Conservation (phyloP, 441 rosid genomes). For the Oxalis stricta region DNA sequence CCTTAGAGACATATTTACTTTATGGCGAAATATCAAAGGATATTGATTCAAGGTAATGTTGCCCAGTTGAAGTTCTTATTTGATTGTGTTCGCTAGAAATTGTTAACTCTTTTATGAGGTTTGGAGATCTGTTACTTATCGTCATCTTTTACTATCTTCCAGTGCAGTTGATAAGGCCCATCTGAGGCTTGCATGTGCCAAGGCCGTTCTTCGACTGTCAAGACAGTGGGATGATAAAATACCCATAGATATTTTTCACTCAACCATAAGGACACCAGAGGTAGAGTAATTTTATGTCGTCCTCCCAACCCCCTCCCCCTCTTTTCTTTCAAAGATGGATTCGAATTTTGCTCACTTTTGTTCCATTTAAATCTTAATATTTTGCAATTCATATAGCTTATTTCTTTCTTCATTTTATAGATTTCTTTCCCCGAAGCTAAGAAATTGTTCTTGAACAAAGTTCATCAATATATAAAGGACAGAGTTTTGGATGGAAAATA, state of each 20-base stretch:
- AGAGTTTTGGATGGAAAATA: constrained; percentile 78
- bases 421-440: constrained; percentile 68
- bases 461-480: constrained; percentile 88
- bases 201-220: constrained; percentile 85
- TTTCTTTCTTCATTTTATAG: constrained; percentile 29
- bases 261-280: constrained; percentile 65
- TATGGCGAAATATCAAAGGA: constrained; percentile 78
- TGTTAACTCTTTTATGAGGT: constrained; percentile 7
- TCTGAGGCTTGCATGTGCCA: constrained; percentile 88
- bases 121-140: constrained; percentile 14
- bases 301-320: background rate
- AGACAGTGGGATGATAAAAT: constrained; percentile 89
- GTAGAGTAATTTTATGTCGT: constrained; percentile 22
- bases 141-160: constrained; percentile 46
- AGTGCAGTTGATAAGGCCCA: constrained; percentile 90
- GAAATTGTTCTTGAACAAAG: constrained; percentile 68
- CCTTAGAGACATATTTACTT: constrained; percentile 52
- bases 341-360: background rate
- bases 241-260: constrained; percentile 68
- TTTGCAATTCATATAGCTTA: background rate
- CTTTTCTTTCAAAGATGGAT: constrained; percentile 9
- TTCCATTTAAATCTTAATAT: constrained; percentile 4
- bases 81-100: constrained; percentile 1
- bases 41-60: constrained; percentile 64
- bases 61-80: constrained; percentile 1